Percentiles rank a stretch among this genome's conserved stretches.
phyloP scores from a whole-genome alignment of 345 rosid genomes.

The Heritiera fomes region DNA sequence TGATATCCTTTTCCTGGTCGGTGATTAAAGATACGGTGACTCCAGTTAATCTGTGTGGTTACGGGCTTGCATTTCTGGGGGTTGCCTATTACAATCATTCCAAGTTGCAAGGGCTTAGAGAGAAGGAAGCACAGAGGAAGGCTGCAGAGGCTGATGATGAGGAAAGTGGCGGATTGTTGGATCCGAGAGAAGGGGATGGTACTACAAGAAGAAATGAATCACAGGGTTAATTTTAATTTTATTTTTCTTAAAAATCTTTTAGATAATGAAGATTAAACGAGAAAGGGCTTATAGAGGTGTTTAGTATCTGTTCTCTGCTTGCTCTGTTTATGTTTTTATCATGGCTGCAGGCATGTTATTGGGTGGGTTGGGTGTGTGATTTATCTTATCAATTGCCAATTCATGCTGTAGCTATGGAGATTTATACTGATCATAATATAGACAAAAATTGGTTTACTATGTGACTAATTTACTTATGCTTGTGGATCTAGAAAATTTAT shows the following conservation, averaged over 20 bases:
- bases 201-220: constrained; percentile 28
- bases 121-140: constrained; percentile 55
- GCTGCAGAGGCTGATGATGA: constrained; percentile 50
- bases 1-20: constrained; percentile 82
- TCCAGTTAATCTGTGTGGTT: constrained; percentile 60
- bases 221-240: constrained; percentile 13
- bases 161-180: constrained; percentile 59
- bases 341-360: no score
- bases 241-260: not conserved
- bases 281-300: no score
- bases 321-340: no score
- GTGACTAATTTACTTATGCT: not conserved
- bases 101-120: constrained; percentile 56
- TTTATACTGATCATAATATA: not conserved
- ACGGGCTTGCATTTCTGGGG: constrained; percentile 65
- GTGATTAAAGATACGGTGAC: constrained; percentile 73
- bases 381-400: not conserved
- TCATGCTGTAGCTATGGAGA: not conserved
- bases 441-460: no score
- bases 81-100: constrained; percentile 68
- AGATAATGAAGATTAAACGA: not conserved
- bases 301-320: no score
- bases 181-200: constrained; percentile 39
- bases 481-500: not conserved
- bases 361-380: no score